Percentiles rank a stretch among this genome's conserved stretches.
phyloP scores from a whole-genome alignment of 768 basidiomycete species.

The Arthromyces matolae region DNA sequence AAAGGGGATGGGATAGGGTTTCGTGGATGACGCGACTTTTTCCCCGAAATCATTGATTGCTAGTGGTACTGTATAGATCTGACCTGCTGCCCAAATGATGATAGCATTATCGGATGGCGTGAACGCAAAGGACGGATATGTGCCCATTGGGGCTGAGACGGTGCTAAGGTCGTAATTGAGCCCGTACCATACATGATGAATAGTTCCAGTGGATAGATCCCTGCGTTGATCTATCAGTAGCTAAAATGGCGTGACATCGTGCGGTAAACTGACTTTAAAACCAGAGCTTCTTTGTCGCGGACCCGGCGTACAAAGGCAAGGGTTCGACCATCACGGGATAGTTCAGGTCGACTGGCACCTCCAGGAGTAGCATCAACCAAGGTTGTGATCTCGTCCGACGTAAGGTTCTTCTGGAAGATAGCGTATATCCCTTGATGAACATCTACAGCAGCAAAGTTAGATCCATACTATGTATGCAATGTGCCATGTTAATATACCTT shows the following conservation, averaged over 20 bases:
- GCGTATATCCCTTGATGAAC: constrained; percentile 69
- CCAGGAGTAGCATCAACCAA: constrained; percentile 59
- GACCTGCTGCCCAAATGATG: constrained; percentile 72
- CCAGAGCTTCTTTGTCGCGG: constrained; percentile 67
- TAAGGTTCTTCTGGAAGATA: constrained; percentile 65
- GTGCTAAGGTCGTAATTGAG: constrained; percentile 62
- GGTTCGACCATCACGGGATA: constrained; percentile 65
- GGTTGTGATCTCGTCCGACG: constrained; percentile 45
- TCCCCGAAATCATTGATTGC: constrained; percentile 50
- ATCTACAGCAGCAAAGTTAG: constrained; percentile 41
- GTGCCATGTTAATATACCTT: constrained; percentile 39
- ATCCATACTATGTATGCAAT: background rate
- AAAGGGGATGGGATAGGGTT: constrained; percentile 53
- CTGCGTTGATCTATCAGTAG: constrained; percentile 28
- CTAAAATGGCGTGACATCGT: background rate
- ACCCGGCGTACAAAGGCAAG: constrained; percentile 74
- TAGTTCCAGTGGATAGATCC: constrained; percentile 62
- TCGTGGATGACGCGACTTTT: constrained; percentile 34
- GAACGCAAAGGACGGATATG: constrained; percentile 75
- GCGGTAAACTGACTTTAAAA: constrained; percentile 54
- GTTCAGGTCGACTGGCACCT: constrained; percentile 69
- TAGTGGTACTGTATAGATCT: constrained; percentile 62
- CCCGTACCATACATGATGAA: constrained; percentile 64
- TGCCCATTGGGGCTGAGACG: constrained; percentile 74
- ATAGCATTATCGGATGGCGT: constrained; percentile 54